phyloP scores from a whole-genome alignment of 176 grass and related monocot genomes.

The Phyllostachys edulis region DNA sequence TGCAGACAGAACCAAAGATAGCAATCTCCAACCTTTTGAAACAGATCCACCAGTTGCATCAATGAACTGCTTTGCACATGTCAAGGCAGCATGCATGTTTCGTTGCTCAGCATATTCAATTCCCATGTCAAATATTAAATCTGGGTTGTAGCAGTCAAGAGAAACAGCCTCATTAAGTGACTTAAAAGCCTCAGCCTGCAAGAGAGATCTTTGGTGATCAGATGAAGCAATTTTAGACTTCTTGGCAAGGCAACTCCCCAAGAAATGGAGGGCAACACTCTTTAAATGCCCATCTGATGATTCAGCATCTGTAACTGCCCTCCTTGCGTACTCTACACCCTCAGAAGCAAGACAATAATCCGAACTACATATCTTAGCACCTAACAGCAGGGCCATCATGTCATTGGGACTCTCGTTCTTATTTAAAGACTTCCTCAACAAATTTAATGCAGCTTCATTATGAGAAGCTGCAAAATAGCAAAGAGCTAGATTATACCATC shows the following conservation, averaged over 20 bases:
- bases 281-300: constrained; percentile 69
- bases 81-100: constrained; percentile 78
- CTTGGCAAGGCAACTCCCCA: constrained; percentile 78
- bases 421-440: constrained; percentile 77
- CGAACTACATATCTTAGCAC: constrained; percentile 86
- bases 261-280: constrained; percentile 60
- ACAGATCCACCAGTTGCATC: constrained; percentile 82
- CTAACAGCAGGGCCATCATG: constrained; percentile 68
- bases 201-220: constrained; percentile 75
- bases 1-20: constrained; percentile 85
- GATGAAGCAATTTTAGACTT: constrained; percentile 73
- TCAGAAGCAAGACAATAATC: constrained; percentile 63
- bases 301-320: constrained; percentile 53
- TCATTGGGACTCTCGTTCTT: constrained; percentile 76
- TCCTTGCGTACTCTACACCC: constrained; percentile 77
- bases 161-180: constrained; percentile 61
- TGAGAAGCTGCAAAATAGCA: constrained; percentile 65
- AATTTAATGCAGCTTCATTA: constrained; percentile 72
- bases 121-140: constrained; percentile 76
- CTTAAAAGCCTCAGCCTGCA: constrained; percentile 81
- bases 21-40: constrained; percentile 88
- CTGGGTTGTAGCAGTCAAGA: constrained; percentile 59
- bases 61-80: constrained; percentile 87
- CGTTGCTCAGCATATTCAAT: constrained; percentile 86
- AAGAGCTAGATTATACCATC: constrained; percentile 85